These are phyloP conservation scores for Wickerhamomyces sp. DNA, from an alignment of 1,139 yeast species.

Conservation along the genomic window DNA sequence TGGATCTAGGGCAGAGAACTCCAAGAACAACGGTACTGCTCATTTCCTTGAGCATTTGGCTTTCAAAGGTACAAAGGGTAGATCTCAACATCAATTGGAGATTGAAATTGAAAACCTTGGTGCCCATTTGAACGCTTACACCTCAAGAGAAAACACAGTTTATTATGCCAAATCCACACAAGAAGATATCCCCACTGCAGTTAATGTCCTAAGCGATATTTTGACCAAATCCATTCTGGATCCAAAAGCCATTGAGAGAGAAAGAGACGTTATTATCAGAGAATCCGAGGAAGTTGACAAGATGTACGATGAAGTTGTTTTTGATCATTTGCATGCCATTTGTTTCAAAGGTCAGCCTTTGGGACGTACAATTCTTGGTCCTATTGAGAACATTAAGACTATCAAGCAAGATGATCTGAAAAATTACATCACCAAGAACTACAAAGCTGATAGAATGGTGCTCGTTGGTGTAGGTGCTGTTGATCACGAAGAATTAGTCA, in stretches of 20 bases:
- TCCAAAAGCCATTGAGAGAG: constrained; percentile 83
- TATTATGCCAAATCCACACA: constrained; percentile 88
- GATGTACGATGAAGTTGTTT: constrained; percentile 96
- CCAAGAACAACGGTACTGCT: constrained; percentile 86
- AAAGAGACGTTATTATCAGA: constrained; percentile 90
- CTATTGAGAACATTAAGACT: constrained; percentile 79
- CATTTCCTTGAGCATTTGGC: constrained; percentile 96
- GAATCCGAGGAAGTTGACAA: constrained; percentile 98
- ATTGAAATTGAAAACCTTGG: constrained; percentile 95
- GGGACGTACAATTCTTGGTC: constrained; percentile 97
- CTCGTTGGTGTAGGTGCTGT: constrained; percentile 94
- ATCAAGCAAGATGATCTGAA: constrained; percentile 73
- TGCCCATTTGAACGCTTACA: constrained; percentile 94
- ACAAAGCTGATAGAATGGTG: constrained; percentile 97
- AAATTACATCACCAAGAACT: constrained; percentile 76
- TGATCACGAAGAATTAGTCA: constrained; percentile 77
- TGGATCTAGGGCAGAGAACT: constrained; percentile 93
- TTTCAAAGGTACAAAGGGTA: constrained; percentile 82
- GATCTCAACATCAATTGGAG: constrained; percentile 84
- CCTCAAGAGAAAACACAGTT: constrained; percentile 95
- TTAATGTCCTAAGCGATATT: constrained; percentile 85
- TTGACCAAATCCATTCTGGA: constrained; percentile 83
- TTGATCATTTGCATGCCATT: constrained; percentile 92
- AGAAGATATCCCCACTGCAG: constrained; percentile 76
- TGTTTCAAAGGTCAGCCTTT: constrained; percentile 88